Evolutionary conservation across 2,329 filamentous ascomycete genomes (phyloP).

Genomic region (Alternaria arbusti): DNA sequence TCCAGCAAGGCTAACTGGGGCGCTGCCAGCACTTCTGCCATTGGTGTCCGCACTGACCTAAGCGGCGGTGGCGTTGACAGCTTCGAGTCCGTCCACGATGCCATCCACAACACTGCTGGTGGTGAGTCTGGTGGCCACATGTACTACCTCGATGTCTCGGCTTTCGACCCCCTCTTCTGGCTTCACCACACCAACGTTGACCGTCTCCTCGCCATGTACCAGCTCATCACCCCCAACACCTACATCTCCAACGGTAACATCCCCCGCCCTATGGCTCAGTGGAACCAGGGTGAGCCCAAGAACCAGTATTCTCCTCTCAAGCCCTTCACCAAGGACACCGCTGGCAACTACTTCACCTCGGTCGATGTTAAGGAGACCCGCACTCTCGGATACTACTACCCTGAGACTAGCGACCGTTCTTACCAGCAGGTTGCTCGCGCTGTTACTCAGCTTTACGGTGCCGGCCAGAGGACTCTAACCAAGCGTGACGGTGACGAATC

Average conservation of each 20-base stretch:
- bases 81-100: slow-evolving; percentile 47
- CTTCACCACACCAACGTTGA: slow-evolving; percentile 50
- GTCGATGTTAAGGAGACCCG: slow-evolving; percentile 40
- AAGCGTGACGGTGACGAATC: slow-evolving; percentile 25
- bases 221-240: slow-evolving; percentile 72
- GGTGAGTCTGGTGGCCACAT: slow-evolving; percentile 69
- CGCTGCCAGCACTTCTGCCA: slow-evolving; percentile 35
- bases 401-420: slow-evolving; percentile 37
- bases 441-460: slow-evolving; percentile 40
- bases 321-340: slow-evolving; percentile 42
- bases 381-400: slow-evolving; percentile 53
- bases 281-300: slow-evolving; percentile 55
- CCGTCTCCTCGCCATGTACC: slow-evolving; percentile 74
- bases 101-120: slow-evolving; percentile 43
- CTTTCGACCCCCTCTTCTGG: slow-evolving; percentile 73
- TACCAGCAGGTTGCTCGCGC: slow-evolving; percentile 32
- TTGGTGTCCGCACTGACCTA: slow-evolving; percentile 40
- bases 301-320: slow-evolving; percentile 59
- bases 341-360: slow-evolving; percentile 55
- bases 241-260: slow-evolving; percentile 62
- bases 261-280: slow-evolving; percentile 41
- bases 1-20: slow-evolving; percentile 41
- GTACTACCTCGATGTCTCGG: slow-evolving; percentile 74
- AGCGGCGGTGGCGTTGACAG: slow-evolving; percentile 42
- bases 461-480: slow-evolving; percentile 49